Conservation (phyloP, 2,329 filamentous ascomycete species). For the Orbilia ellipsospora region DNA sequence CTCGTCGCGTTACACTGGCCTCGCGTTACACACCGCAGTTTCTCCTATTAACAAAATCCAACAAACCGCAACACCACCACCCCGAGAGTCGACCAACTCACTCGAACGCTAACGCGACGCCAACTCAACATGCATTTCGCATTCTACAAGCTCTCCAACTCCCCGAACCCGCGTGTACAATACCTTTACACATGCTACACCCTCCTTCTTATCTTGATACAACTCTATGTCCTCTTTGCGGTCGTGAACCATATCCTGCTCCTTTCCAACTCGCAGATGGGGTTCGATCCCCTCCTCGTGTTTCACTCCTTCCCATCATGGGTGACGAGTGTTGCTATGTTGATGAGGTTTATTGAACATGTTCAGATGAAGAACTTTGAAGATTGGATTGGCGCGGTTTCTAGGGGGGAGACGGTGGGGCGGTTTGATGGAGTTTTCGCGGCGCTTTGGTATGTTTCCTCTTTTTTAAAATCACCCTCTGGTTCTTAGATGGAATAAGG, state of each 20-base stretch:
- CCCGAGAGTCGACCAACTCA: no score
- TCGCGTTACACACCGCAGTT: no score
- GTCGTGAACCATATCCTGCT: conserved; percentile 31
- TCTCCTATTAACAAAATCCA: no score
- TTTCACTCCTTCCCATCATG: conserved; percentile 23
- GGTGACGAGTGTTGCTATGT: conserved; percentile 8
- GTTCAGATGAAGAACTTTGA: conserved; percentile 7
- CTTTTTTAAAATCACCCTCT: not conserved
- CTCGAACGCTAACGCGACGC: no score
- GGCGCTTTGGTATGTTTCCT: conserved; percentile 17
- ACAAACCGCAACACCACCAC: no score
- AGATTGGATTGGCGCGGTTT: conserved; percentile 1
- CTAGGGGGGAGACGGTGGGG: conserved; percentile 3
- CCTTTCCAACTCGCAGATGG: not conserved
- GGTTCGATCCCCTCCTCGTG: conserved; percentile 15
- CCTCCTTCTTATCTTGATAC: conserved; percentile 3
- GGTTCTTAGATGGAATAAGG: not conserved
- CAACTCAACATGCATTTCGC: conserved; percentile 47
- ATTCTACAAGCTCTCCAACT: conserved; percentile 34
- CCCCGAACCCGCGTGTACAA: conserved; percentile 21
- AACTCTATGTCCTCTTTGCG: conserved; percentile 24
- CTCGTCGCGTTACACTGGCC: no score
- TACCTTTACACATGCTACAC: conserved; percentile 24
- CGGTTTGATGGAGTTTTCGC: conserved; percentile 40
- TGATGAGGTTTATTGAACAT: conserved; percentile 30